A percentile compares a stretch with the other conserved stretches of the same genome.
Evolutionary conservation across 352 stramenopile genomes (phyloP).

Genomic region (Aphanomyces cochlioides): DNA sequence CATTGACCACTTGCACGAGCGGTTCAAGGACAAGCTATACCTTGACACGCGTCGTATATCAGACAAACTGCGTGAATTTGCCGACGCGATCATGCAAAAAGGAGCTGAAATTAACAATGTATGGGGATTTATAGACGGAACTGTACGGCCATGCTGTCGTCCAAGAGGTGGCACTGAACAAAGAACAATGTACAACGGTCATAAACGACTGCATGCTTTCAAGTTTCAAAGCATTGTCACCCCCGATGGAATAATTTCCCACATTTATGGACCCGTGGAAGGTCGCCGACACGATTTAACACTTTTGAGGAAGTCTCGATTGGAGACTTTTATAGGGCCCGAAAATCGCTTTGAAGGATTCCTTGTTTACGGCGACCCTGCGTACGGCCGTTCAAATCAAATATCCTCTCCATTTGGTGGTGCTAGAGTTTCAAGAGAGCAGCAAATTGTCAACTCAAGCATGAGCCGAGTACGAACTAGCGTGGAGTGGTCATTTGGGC

Average conservation of each 20-base stretch:
- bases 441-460: not conserved
- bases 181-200: conserved; percentile 21
- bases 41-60: not conserved
- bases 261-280: conserved; percentile 17
- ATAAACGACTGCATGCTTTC: conserved; percentile 4
- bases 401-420: not conserved
- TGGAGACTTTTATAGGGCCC: not conserved
- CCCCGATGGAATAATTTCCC: conserved; percentile 7
- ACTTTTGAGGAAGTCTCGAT: not conserved
- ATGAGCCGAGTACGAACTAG: not conserved
- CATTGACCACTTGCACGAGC: not conserved
- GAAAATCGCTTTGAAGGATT: not conserved
- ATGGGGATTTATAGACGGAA: conserved; percentile 30
- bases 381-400: not conserved
- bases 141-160: not conserved
- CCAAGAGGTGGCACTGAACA: conserved; percentile 3
- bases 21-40: not conserved
- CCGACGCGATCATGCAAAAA: not conserved
- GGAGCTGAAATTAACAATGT: not conserved
- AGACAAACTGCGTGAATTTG: not conserved
- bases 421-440: not conserved
- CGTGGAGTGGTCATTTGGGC: conserved; percentile 1
- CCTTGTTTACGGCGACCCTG: conserved; percentile 12
- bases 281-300: conserved; percentile 19
- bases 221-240: conserved; percentile 8